Base-by-base conservation (phyloP, 2,329 filamentous ascomycete genomes). In the Neofusicoccum kwambonambiense region DNA sequence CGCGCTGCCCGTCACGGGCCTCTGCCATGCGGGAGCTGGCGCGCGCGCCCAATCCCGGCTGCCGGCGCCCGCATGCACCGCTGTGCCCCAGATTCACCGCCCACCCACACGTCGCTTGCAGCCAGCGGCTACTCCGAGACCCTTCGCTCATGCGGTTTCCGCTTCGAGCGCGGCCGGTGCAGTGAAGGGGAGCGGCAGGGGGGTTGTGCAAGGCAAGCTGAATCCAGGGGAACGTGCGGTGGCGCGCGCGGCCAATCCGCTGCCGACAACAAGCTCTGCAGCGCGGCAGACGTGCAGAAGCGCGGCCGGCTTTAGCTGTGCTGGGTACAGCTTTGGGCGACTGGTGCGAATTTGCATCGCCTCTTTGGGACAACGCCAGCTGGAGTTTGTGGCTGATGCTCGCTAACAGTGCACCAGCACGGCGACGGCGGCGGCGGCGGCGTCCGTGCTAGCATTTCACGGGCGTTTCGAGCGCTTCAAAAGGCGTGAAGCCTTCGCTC, bases 111-210 rank as follows among this genome's bases (percentile, higher is more conserved):
- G 27, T 35, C 42, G n/a, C 4, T 42, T 34, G 58, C 58, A 62
- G 58, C 58, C 45, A 62, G 58, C 58, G 58, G 58, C 58, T 51
- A 41, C 45, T 62, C 58, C 58, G 58, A 62, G 45, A 57, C 47
- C 34, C 45, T 37, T 62, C 34, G 13, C 17, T 19, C 41, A 17
- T 37, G 56, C 56, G 56, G 27, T 60, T 47, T 7, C 52, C 52
- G 12, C 19, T 57, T 57, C 22, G 17, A 34, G 52, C 51, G 42
- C n/a, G 13, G 15, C 42, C n/a, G 7, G 54, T 12, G 27, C 41
- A 11, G 31, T 31, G 27, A 49, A n/a, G 35, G 42, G 56, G 22
- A 45, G 31, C 42, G 27, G 56, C 50, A 37, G 31, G 56, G 31
- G 41, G n/a, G 41, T 22, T 11, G 56, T 60, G 42, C 44, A 62